Base-by-base conservation (phyloP, 192 early-diverging fungal genomes). In the Rhizophagus clarus region DNA sequence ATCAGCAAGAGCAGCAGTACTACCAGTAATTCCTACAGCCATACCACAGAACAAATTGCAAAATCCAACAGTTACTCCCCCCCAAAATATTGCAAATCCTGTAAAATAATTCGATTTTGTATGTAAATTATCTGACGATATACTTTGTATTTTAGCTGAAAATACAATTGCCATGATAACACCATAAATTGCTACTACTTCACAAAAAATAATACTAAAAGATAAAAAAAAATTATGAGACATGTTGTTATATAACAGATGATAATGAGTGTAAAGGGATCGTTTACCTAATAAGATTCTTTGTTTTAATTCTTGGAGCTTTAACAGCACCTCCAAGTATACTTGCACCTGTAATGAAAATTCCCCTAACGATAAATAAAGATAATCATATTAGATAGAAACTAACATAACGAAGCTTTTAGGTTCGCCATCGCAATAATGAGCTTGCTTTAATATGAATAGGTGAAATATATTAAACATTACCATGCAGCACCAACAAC, bases 151-250 rank as follows among this genome's bases (percentile, higher is more conserved):
- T 83, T 97, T 97, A 14, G 95, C 88, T 10, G 94, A 94, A 83
- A 97, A 98, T 45, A 99, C 95, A 80, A 99, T 99, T 28, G 96
- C 95, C 91, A 99, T 97, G 81, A 99, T 98, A 31, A 99, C 90
- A 74, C 97, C 97, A 87, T 99, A 99, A 79, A 99, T 99, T 79
- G 97, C 97, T 14, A 99, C 97, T 68, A 98, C 98, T 88, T 99
- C 98, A 87, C 97, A 99, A 82, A 99, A 99, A 83, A 98, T 99
- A 80, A 99, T 97, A 81, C 95, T 93, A 45, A 12, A 45, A 3
- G 42, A 45, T 45, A 14, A 45, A 40, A 40, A 3, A 40, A 40
- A 40, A 40, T 40, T 40, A 7, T 40, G 11, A 45, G 42, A 45
- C 12, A 45, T 45, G 42, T 45, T 40, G 42, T 12, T 11, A 45